Evolutionary conservation across 192 early-diverging fungal species (phyloP), one percentile per base, ranked within the genome.

Genomic region (Coemansia sp.): DNA sequence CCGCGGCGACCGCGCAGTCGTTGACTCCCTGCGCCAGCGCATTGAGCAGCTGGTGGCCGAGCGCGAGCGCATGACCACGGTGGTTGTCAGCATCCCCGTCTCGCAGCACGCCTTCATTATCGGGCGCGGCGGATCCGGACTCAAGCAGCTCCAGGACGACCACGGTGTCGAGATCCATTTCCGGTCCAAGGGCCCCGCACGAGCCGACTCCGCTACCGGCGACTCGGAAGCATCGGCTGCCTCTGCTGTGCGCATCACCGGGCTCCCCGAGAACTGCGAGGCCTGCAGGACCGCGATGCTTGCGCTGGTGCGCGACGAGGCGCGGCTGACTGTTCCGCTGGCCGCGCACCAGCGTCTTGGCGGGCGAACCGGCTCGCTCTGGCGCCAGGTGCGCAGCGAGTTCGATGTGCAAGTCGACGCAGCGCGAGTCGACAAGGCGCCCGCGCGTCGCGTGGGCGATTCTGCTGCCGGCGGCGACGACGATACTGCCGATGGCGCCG

Each of bases 71-170:
- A 84, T 88, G 67, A 74, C 77, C 22, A 87, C 87, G 8, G 46
- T 88, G 6, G 65, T 63, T 3, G 70, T 95, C n/a, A 43, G 64
- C 46, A 87, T 97, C 62, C 94, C 94, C 1, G 86, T 82, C 11
- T 83, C 86, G 12, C 84, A 94, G 52, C 93, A 96, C 70, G 86
- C 89, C 13, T 83, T 86, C 46, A 76, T 97, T 43, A 97, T 95
- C 66, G 95, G 95, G 12, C 87, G 89, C 41, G 86, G 84, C 51
- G 94, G 94, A 39, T 67, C 84, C 9, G 71, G 85, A 21, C 89
- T 97, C 63, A 87, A 87, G 68, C 83, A 87, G 42, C 80, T 96
- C 61, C 87, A 92, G 83, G 84, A 80, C 15, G 66, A 77, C 22
- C 89, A 88, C 72, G 80, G 82, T 13, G 89, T 92, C 43, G 85